phyloP scores from a whole-genome alignment of 2,329 filamentous ascomycete species.

The Scytalidium sp. region DNA sequence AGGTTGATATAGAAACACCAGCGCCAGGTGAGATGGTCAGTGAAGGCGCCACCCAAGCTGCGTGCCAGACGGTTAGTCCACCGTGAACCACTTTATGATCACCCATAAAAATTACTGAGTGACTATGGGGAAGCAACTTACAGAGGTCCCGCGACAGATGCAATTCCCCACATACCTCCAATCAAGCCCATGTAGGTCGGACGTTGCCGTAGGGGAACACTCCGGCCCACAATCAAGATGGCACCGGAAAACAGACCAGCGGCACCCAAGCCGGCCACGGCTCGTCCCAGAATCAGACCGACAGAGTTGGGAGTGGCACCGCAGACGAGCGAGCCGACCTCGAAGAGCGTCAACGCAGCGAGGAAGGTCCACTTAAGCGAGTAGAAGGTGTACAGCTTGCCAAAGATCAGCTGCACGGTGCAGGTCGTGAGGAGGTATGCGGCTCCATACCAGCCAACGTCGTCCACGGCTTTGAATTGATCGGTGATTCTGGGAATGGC shows the following conservation, averaged over 20 bases:
- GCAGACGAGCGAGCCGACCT: constrained; percentile 34
- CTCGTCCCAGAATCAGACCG: constrained; percentile 41
- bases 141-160: background rate
- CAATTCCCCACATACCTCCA: constrained; percentile 4
- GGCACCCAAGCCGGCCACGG: constrained; percentile 19
- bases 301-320: constrained; percentile 31
- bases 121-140: constrained; percentile 22
- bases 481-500: constrained; percentile 34
- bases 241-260: constrained; percentile 22
- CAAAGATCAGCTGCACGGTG: constrained; percentile 32
- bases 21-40: constrained; percentile 29
- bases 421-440: constrained; percentile 34
- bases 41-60: constrained; percentile 26
- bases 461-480: constrained; percentile 34
- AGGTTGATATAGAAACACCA: constrained; percentile 31
- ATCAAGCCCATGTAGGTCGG: constrained; percentile 5
- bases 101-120: constrained; percentile 15
- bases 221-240: constrained; percentile 27
- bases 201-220: constrained; percentile 4
- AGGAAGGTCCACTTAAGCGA: constrained; percentile 33
- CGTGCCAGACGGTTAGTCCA: constrained; percentile 12
- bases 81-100: too few relatives aligned
- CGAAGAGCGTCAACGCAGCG: constrained; percentile 31
- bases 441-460: constrained; percentile 44
- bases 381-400: constrained; percentile 33